Evolutionary conservation across 1,284 basidiomycete species (phyloP), one percentile per base, ranked within the genome.

Genomic region (Ustilago loliicola): DNA sequence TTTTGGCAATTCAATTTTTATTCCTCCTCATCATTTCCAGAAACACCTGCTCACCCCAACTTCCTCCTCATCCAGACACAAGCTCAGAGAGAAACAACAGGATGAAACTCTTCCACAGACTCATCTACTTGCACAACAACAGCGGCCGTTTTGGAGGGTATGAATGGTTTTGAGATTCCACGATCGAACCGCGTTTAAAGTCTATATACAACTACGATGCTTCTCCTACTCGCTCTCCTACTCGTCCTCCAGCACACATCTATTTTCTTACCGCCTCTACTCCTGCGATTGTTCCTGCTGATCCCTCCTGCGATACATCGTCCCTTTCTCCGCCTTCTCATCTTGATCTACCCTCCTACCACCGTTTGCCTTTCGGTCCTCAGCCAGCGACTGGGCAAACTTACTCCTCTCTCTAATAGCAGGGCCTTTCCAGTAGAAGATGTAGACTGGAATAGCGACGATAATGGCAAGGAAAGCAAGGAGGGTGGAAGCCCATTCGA

Each of bases 351-450:
- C 71, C 8, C 75, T 50, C 21, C 21, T 40, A 3, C 75, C 75
- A 2, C 61, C 64, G 11, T 77, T 70, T n/a, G n/a, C 30, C 87
- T 87, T 62, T 65, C 86, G n/a, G 81, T 87, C 72, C 63, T 83
- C n/a, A 58, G 85, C 80, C 17, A 88, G 74, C 2, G 79, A 79
- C 76, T 82, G 75, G 6, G 87, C 88, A 68, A 88, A 88, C 70
- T 86, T 86, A 58, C 82, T 85, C 15, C 83, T 60, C 42, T 83
- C 80, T 5, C 88, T 72, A 67, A 88, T 87, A 50, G 71, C 74
- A 2, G 82, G 80, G 2, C 88, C 88, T 29, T 88, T 81, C 69
- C 66, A 85, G 76, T 88, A 88, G 83, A 88, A 88, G 40, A 88
- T 61, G 71, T 86, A 88, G 30, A 88, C 84, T 0, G 88, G 87